Percentiles rank a stretch among this genome's conserved stretches.
Conservation (phyloP, 768 basidiomycete species). For the Auriculariales sp. region DNA sequence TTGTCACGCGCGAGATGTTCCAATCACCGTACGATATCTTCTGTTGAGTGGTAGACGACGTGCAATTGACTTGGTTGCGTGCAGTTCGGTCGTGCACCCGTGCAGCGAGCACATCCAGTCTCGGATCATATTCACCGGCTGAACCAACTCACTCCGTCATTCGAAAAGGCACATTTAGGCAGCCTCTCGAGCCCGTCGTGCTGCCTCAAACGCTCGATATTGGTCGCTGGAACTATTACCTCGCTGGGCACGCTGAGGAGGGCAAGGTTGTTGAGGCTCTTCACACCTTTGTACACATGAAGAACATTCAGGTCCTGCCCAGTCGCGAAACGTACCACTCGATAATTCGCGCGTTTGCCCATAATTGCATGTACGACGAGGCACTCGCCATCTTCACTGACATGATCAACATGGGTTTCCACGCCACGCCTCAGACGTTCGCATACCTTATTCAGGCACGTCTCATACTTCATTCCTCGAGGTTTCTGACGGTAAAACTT, state of each 20-base stretch:
- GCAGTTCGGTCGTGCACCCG: too few relatives aligned
- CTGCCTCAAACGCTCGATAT: too few relatives aligned
- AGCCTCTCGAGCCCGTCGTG: too few relatives aligned
- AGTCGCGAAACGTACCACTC: constrained; percentile 40
- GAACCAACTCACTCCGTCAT: too few relatives aligned
- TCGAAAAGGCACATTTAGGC: too few relatives aligned
- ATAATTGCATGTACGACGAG: constrained; percentile 29
- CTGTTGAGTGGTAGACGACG: too few relatives aligned
- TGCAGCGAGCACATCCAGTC: too few relatives aligned
- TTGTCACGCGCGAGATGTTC: too few relatives aligned
- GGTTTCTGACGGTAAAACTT: constrained; percentile 18
- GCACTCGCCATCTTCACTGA: constrained; percentile 57
- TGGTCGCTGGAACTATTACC: too few relatives aligned
- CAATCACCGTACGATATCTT: too few relatives aligned
- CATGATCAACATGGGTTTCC: constrained; percentile 38
- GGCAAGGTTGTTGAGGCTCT: constrained; percentile 27
- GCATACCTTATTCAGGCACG: constrained; percentile 45
- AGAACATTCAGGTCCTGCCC: constrained; percentile 34
- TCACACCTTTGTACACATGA: constrained; percentile 40
- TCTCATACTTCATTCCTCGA: background rate
- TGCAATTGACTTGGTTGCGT: too few relatives aligned
- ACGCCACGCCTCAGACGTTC: constrained; percentile 36
- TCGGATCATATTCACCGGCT: too few relatives aligned
- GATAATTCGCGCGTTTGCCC: constrained; percentile 35
- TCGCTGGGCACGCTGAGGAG: constrained; percentile 23